Evolutionary conservation across 2,329 filamentous ascomycete genomes (phyloP).

Genomic region (Penicillium sp.): DNA sequence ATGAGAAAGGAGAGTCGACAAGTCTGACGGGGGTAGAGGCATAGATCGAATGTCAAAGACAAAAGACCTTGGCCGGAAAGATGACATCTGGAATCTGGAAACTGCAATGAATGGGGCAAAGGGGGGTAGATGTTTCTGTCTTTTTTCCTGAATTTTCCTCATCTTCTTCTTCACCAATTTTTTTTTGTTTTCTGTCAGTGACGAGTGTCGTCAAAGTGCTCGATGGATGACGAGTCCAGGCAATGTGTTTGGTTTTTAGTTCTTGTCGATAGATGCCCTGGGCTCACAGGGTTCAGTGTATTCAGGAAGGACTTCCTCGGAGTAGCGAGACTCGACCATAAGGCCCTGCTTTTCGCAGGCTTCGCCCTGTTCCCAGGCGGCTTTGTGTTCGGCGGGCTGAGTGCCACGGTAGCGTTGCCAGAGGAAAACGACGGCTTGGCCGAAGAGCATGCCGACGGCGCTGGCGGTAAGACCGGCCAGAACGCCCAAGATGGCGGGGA

Average conservation of each 20-base stretch:
- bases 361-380: constrained; percentile 38
- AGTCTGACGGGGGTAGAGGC: background rate
- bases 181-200: background rate
- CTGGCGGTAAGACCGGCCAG: constrained; percentile 49
- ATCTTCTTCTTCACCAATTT: background rate
- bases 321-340: constrained; percentile 29
- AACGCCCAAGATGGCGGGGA: constrained; percentile 50
- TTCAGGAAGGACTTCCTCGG: constrained; percentile 38
- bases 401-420: constrained; percentile 46
- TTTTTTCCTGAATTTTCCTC: background rate
- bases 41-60: background rate
- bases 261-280: constrained; percentile 32
- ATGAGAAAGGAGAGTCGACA: background rate
- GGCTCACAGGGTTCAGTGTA: constrained; percentile 37
- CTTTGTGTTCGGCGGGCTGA: constrained; percentile 26
- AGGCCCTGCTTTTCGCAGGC: constrained; percentile 46
- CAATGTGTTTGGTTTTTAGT: constrained; percentile 23
- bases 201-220: background rate
- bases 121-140: background rate
- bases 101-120: too few relatives aligned
- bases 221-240: background rate
- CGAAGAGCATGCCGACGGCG: constrained; percentile 51
- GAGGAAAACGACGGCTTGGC: constrained; percentile 48
- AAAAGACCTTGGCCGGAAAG: background rate
- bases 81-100: background rate